Conservation (phyloP, 495 filamentous ascomycete genomes). For the Chaetomidium leptoderma region DNA sequence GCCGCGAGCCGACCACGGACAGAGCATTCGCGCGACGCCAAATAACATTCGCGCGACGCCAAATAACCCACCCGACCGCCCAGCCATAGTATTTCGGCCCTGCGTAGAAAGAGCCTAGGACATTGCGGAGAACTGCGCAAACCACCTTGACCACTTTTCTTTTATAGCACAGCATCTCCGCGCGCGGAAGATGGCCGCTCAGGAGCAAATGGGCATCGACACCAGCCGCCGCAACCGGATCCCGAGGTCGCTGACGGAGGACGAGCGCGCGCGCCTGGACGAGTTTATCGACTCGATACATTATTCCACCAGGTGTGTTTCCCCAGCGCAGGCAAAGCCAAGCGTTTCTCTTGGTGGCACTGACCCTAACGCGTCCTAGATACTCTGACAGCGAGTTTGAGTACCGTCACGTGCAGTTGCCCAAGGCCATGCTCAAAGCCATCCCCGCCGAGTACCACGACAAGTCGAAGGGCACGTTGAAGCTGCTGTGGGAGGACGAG, state of each 20-base stretch:
- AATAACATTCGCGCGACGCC: neutral
- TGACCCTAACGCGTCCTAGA: slow-evolving; percentile 41
- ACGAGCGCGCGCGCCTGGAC: slow-evolving; percentile 75
- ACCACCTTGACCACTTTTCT: neutral
- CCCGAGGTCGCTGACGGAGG: slow-evolving; percentile 73
- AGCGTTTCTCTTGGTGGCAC: neutral
- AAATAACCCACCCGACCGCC: neutral
- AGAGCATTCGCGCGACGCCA: neutral
- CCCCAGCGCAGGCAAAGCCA: no score
- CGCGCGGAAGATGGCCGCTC: slow-evolving; percentile 22
- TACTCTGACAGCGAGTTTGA: slow-evolving; percentile 87
- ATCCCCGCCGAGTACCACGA: slow-evolving; percentile 97
- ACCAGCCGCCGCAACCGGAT: slow-evolving; percentile 74
- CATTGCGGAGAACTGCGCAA: neutral
- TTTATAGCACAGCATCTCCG: neutral
- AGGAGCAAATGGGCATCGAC: slow-evolving; percentile 62
- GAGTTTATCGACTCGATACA: slow-evolving; percentile 91
- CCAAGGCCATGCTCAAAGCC: slow-evolving; percentile 94
- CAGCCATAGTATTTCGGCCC: neutral
- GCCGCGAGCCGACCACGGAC: neutral
- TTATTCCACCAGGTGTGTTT: slow-evolving; percentile 81
- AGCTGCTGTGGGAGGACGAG: slow-evolving; percentile 96
- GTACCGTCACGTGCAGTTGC: slow-evolving; percentile 94
- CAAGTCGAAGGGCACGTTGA: slow-evolving; percentile 81
- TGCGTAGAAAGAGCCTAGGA: neutral